Evolutionary conservation across 225 moss, liverwort and hornwort species (phyloP), one percentile per base, ranked within the genome.

Genomic region (Pseudoscleropodium purum): DNA sequence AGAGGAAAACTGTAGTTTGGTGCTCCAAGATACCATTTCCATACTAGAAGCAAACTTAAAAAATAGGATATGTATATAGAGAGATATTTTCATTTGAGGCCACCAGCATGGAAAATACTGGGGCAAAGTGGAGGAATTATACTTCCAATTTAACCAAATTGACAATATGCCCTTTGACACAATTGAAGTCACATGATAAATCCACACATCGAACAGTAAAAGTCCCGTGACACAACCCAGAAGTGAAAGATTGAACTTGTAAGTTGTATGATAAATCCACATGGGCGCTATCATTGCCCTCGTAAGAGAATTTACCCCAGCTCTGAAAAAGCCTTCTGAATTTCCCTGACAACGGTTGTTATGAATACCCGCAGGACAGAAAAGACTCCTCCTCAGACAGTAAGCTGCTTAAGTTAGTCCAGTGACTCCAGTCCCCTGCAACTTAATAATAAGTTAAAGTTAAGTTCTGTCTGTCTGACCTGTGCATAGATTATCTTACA

Each of bases 11-110:
- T 49, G 5, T 52, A 13, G 8, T 5, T 51, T 14, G 23, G 3
- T 77, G 2, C 1, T 49, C 13, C 0, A 13, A 0, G 49, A 33
- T 2, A 20, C 1, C 2, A 7, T 76, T 49, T 7, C 13, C 2
- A 56, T 56, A 20, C 2, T 34, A 21, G n/a, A 1, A 34, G 2
- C 5, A 36, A 77, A 15, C 5, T 77, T 6, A 3, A 8, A 36
- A 54, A 52, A 9, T 14, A 52, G 5, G 52, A 36, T 3, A 10
- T 36, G 0, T 77, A 9, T 24, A n/a, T n/a, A n/a, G n/a, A n/a
- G n/a, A n/a, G n/a, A 51, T 21, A 34, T 21, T 34, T 34, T 13
- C 5, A 0, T 23, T 5, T 1, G 1, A 52, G 2, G 52, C 2
- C 3, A 52, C 15, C 4, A 77, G 8, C 5, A 21, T 21, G 1